Evolutionary conservation across 176 grass and related monocot species (phyloP).

Genomic region (Ensete ventricosum): DNA sequence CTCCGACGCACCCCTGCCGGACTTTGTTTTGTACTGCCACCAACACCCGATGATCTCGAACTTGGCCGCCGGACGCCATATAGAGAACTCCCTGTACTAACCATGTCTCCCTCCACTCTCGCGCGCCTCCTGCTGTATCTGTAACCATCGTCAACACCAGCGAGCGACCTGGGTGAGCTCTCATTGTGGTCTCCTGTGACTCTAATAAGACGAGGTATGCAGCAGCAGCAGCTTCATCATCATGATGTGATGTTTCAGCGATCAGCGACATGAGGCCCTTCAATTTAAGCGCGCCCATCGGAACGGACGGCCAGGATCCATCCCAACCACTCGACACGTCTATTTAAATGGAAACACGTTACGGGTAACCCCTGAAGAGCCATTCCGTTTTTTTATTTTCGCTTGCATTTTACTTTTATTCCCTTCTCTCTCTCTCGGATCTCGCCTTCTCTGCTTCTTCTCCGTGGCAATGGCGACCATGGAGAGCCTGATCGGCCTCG

Average conservation of each 20-base stretch:
- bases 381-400: no score
- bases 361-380: neutral
- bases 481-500: constrained; percentile 94
- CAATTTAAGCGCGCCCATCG: neutral
- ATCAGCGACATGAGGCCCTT: neutral
- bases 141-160: no score
- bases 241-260: neutral
- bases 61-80: no score
- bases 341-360: neutral
- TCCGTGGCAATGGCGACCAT: constrained; percentile 73
- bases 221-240: neutral
- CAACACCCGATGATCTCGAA: no score
- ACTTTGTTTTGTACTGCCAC: no score
- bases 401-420: neutral
- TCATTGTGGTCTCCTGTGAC: no score
- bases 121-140: no score
- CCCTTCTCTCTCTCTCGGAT: neutral
- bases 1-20: no score
- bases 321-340: neutral
- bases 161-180: no score
- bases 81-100: no score
- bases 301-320: neutral
- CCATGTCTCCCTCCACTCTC: no score
- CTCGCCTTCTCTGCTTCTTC: neutral
- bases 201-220: no score